Conservation (phyloP, 164 flowering plant species). For the Pachysandra terminalis region DNA sequence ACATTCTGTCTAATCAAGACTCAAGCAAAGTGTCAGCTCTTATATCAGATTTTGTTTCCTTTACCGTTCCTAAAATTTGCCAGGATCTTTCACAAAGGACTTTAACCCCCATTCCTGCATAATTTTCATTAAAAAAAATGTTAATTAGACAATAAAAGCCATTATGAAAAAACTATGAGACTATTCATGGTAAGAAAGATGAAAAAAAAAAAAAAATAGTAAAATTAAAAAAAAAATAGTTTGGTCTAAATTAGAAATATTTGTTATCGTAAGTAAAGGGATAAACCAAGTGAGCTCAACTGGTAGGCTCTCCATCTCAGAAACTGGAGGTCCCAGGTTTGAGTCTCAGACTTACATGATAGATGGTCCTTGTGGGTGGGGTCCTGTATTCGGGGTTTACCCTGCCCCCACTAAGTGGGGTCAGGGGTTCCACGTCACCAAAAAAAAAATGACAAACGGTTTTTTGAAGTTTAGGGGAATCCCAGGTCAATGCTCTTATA, state of each 20-base stretch:
- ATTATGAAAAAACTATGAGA: not conserved
- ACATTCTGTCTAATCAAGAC: slow-evolving; percentile 23
- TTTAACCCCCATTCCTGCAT: slow-evolving; percentile 11
- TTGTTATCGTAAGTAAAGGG: not conserved
- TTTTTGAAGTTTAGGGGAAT: not conserved
- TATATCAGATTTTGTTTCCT: slow-evolving; percentile 9
- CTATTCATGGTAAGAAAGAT: not conserved
- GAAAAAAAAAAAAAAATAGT: too few relatives aligned
- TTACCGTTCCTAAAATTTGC: not conserved
- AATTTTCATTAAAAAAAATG: not conserved
- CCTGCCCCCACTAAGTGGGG: too few relatives aligned
- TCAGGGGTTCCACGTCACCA: too few relatives aligned
- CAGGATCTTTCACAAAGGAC: slow-evolving; percentile 6
- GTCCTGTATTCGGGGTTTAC: too few relatives aligned
- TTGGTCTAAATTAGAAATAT: too few relatives aligned
- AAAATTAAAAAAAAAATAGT: too few relatives aligned
- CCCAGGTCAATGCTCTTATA: not conserved
- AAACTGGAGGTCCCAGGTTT: too few relatives aligned
- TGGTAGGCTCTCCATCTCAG: too few relatives aligned
- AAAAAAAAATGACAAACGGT: too few relatives aligned
- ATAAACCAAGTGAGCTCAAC: not conserved
- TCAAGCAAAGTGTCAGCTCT: slow-evolving; percentile 11
- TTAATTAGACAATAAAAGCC: not conserved
- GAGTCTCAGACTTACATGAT: too few relatives aligned
- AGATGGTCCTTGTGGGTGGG: too few relatives aligned